Conservation (phyloP, 1,284 basidiomycete species). For the Cutaneotrichosporon sp. region DNA sequence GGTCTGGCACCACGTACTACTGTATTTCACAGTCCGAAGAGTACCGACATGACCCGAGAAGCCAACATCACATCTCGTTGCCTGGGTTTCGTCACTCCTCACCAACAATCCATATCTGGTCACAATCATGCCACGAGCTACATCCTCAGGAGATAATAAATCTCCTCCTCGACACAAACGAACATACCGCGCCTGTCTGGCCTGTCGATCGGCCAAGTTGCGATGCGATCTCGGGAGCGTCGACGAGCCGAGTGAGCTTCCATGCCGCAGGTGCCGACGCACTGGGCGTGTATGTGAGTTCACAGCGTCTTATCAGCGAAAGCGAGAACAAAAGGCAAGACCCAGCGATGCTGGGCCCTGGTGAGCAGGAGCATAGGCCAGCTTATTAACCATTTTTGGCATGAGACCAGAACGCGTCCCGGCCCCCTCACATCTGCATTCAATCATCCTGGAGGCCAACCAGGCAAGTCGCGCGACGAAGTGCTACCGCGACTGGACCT, state of each 20-base stretch:
- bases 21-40: neutral
- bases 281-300: slow-evolving; percentile 21
- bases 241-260: slow-evolving; percentile 3
- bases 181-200: slow-evolving; percentile 2
- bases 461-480: neutral
- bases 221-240: slow-evolving; percentile 13
- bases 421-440: too few species aligned
- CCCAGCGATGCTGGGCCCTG: neutral
- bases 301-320: slow-evolving; percentile 6
- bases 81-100: too few species aligned
- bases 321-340: neutral
- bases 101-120: too few species aligned
- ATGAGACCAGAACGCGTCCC: too few species aligned
- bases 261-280: slow-evolving; percentile 19
- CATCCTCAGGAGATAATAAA: neutral
- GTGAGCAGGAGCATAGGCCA: neutral
- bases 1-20: too few species aligned
- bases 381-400: too few species aligned
- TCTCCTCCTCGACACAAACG: neutral
- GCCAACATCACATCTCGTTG: too few species aligned
- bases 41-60: neutral
- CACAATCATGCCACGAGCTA: neutral
- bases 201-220: slow-evolving; percentile 7
- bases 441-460: too few species aligned
- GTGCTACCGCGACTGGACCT: neutral